These are phyloP conservation scores for Podospora bellae-mahoneyi DNA, from an alignment of 495 filamentous ascomycete species.

Conservation along the genomic window DNA sequence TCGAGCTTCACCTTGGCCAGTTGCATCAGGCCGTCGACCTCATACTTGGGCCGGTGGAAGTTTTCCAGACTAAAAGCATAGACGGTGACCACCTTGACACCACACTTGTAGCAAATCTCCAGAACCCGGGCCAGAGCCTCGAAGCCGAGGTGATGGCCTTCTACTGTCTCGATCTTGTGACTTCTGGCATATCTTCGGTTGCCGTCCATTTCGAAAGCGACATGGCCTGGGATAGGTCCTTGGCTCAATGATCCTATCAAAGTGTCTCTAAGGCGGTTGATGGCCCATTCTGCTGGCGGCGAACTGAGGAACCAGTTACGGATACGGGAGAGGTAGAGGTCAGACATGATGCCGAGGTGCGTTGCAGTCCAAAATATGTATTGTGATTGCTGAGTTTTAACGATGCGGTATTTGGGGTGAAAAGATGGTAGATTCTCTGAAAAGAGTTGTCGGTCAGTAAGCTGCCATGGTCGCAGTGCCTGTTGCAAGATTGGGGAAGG, in stretches of 20 bases:
- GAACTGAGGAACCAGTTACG: conserved; percentile 87
- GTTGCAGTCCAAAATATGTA: neutral
- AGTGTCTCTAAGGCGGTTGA: conserved; percentile 67
- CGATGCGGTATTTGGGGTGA: neutral
- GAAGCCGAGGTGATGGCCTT: conserved; percentile 95
- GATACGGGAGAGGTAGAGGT: conserved; percentile 64
- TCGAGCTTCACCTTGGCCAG: conserved; percentile 92
- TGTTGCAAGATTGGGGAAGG: neutral
- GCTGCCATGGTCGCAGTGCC: neutral
- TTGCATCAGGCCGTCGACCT: conserved; percentile 96
- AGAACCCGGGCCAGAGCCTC: conserved; percentile 92
- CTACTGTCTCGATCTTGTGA: conserved; percentile 91
- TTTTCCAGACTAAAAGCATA: conserved; percentile 99
- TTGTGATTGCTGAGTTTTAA: neutral
- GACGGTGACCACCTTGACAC: conserved; percentile 91
- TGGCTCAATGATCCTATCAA: conserved; percentile 84
- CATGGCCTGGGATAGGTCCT: conserved; percentile 87
- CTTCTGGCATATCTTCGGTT: conserved; percentile 86
- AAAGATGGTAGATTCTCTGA: neutral
- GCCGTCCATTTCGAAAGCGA: conserved; percentile 98
- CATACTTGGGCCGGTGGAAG: conserved; percentile 96
- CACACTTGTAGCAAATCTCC: conserved; percentile 95
- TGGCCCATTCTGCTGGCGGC: conserved; percentile 81
- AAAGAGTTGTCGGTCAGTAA: neutral
- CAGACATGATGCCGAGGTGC: conserved; percentile 40